Evolutionary conservation across 2,329 filamentous ascomycete species (phyloP).

Genomic region (Fusarium papillatum): DNA sequence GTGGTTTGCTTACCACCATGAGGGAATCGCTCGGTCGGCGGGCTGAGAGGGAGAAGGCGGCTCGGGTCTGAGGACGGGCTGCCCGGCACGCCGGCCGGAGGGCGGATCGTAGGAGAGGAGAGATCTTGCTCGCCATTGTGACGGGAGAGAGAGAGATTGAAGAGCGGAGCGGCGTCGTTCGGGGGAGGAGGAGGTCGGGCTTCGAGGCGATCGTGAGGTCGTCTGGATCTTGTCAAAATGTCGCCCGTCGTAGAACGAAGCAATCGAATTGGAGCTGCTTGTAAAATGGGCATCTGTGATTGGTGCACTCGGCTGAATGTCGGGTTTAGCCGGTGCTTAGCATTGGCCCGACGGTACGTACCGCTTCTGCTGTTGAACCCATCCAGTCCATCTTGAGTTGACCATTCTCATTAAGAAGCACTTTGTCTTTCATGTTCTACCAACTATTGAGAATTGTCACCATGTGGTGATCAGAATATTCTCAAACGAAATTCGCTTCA

Average conservation of each 20-base stretch:
- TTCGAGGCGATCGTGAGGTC: conserved; percentile 41
- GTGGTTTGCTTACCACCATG: conserved; percentile 71
- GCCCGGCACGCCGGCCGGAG: conserved; percentile 74
- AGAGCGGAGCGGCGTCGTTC: conserved; percentile 33
- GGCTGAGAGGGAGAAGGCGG: conserved; percentile 77
- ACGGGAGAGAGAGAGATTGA: conserved; percentile 9
- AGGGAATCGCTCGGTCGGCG: conserved; percentile 80
- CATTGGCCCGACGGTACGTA: conserved; percentile 27
- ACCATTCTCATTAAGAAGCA: background rate
- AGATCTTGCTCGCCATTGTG: conserved; percentile 86
- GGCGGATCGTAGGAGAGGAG: conserved; percentile 79
- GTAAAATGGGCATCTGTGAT: conserved; percentile 50
- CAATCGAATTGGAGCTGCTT: conserved; percentile 49
- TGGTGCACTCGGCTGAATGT: conserved; percentile 46
- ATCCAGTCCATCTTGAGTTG: background rate
- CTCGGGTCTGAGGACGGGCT: conserved; percentile 76
- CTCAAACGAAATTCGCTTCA: background rate
- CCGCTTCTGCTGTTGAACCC: background rate
- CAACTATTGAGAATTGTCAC: background rate
- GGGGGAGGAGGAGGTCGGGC: conserved; percentile 27
- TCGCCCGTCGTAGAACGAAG: conserved; percentile 45
- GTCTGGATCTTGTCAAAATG: conserved; percentile 50
- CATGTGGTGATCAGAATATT: background rate
- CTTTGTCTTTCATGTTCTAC: background rate
- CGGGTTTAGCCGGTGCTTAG: conserved; percentile 37